Evolutionary conservation across 495 filamentous ascomycete species (phyloP).

Genomic region (Bacidia rubella): DNA sequence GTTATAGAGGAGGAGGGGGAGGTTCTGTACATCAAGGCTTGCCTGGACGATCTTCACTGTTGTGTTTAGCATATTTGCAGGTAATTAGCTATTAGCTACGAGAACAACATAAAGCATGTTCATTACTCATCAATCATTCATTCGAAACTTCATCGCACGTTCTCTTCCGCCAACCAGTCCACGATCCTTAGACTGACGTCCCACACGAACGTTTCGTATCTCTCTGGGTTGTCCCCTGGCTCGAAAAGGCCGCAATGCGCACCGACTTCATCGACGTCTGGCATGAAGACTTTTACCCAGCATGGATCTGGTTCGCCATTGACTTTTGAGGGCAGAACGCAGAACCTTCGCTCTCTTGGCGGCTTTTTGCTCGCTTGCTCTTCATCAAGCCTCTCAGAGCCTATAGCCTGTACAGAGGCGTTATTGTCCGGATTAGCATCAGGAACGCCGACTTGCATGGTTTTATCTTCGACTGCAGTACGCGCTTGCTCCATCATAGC

Average conservation of each 20-base stretch:
- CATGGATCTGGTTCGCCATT: constrained; percentile 40
- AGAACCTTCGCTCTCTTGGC: constrained; percentile 57
- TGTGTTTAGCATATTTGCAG: too few species aligned
- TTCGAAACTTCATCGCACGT: background rate
- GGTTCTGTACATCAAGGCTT: background rate
- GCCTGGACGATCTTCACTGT: background rate
- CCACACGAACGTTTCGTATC: constrained; percentile 65
- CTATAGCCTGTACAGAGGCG: background rate
- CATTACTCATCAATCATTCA: background rate
- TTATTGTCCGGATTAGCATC: too few species aligned
- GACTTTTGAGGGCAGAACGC: constrained; percentile 47
- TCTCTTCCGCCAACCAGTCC: constrained; percentile 35
- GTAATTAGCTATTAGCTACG: too few species aligned
- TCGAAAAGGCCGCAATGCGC: constrained; percentile 81
- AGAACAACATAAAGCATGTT: too few species aligned
- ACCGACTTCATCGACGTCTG: constrained; percentile 67
- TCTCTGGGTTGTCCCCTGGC: constrained; percentile 27
- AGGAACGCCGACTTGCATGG: too few species aligned
- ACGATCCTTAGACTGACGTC: constrained; percentile 59
- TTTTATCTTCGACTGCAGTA: too few species aligned
- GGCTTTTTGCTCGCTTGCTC: constrained; percentile 17
- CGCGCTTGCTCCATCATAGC: too few species aligned
- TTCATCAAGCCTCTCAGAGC: constrained; percentile 14
- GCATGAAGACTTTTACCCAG: constrained; percentile 70
- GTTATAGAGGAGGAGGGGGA: background rate